These are phyloP conservation scores for Ramaria rubella DNA, from an alignment of 768 basidiomycete species.

Conservation along the genomic window DNA sequence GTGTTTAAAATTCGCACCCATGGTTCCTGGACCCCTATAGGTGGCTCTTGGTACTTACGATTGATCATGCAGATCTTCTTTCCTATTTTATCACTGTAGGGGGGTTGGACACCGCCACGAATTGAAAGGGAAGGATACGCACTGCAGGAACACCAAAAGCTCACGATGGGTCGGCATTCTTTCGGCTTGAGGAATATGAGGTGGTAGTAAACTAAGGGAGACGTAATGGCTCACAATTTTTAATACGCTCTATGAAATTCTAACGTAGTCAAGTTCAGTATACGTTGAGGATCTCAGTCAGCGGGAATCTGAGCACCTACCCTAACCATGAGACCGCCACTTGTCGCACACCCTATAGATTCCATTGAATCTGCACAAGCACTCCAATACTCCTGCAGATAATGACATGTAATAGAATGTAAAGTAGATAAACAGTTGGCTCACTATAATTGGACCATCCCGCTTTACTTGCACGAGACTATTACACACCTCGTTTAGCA, in stretches of 20 bases:
- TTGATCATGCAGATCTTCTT: background rate
- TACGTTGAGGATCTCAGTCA: background rate
- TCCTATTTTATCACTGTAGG: background rate
- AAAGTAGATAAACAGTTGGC: too few species aligned
- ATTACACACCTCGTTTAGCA: too few species aligned
- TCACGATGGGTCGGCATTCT: too few species aligned
- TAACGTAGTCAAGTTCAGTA: background rate
- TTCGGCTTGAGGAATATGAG: too few species aligned
- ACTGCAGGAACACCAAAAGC: background rate
- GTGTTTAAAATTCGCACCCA: too few species aligned
- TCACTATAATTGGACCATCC: too few species aligned
- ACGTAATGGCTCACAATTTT: too few species aligned
- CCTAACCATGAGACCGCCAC: background rate
- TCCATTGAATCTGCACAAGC: background rate
- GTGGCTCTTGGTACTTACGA: background rate
- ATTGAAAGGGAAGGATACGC: background rate
- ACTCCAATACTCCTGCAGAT: too few species aligned
- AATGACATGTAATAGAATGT: background rate
- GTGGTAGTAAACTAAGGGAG: too few species aligned
- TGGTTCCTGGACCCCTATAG: background rate
- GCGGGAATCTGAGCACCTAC: background rate
- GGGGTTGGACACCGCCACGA: background rate
- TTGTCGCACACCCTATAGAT: background rate
- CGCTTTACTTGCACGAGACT: too few species aligned
- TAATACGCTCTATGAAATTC: background rate